phyloP scores from a whole-genome alignment of 371 early-diverging fungal genomes.

The Saksenaea oblongispora region DNA sequence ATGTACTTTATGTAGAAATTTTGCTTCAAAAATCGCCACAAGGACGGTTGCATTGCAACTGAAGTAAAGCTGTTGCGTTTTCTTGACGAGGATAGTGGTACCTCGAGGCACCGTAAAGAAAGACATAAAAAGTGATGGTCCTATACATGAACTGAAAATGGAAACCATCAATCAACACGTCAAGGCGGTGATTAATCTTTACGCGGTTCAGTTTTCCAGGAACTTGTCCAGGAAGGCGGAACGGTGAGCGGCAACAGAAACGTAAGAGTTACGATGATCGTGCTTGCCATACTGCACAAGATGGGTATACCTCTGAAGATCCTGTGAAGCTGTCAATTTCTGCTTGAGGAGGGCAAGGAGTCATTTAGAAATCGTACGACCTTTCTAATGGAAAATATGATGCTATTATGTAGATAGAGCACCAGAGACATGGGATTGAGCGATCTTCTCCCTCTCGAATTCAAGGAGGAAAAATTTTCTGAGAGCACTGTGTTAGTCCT shows the following conservation, averaged over 20 bases:
- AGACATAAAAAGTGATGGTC: background rate
- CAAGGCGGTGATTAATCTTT: background rate
- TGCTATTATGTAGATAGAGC: background rate
- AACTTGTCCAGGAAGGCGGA: background rate
- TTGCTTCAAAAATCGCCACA: too few species aligned
- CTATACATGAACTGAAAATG: background rate
- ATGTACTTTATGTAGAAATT: too few species aligned
- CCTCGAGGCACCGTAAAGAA: too few species aligned
- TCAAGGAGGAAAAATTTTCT: background rate
- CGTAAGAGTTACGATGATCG: background rate
- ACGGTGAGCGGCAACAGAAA: background rate
- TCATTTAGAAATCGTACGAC: background rate
- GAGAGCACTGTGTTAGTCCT: constrained; percentile 1
- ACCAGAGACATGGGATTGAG: background rate
- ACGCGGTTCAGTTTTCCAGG: background rate
- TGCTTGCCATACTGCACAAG: background rate
- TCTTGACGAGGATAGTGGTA: too few species aligned
- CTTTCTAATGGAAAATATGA: background rate
- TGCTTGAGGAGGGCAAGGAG: background rate
- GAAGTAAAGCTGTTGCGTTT: too few species aligned
- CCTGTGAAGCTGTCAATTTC: background rate
- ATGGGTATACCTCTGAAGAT: background rate
- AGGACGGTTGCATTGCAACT: too few species aligned
- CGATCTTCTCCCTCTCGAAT: background rate
- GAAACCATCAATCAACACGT: background rate